Evolutionary conservation across 2,329 filamentous ascomycete species (phyloP).

Genomic region (Epichloe elymi): DNA sequence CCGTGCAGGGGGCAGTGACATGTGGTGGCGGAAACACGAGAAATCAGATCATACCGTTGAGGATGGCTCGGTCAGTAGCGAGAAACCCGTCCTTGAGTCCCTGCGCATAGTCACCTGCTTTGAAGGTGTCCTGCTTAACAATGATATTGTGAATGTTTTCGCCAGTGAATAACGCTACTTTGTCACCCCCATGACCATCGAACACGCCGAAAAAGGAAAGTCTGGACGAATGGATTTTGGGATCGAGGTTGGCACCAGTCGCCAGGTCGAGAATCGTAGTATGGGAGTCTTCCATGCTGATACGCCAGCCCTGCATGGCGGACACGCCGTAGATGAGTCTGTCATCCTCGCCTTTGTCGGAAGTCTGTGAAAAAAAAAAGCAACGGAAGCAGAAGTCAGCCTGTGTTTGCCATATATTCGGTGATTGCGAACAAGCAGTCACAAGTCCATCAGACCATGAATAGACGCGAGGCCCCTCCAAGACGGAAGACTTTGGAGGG

Average conservation of each 20-base stretch:
- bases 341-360: slow-evolving; percentile 83
- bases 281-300: slow-evolving; percentile 98
- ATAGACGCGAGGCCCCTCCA: slow-evolving; percentile 3
- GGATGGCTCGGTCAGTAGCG: slow-evolving; percentile 87
- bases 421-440: no score
- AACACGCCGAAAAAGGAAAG: slow-evolving; percentile 97
- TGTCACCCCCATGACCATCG: slow-evolving; percentile 93
- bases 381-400: slow-evolving; percentile 13
- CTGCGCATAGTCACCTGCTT: slow-evolving; percentile 82
- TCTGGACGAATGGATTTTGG: slow-evolving; percentile 55
- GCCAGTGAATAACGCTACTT: slow-evolving; percentile 86
- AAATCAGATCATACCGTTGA: slow-evolving; percentile 56
- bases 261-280: slow-evolving; percentile 71
- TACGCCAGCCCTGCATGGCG: slow-evolving; percentile 99
- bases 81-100: slow-evolving; percentile 95
- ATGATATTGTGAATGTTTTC: slow-evolving; percentile 91
- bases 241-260: slow-evolving; percentile 41
- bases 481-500: not conserved
- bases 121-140: slow-evolving; percentile 87
- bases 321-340: slow-evolving; percentile 87
- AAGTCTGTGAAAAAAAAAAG: slow-evolving; percentile 45
- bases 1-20: not conserved
- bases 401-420: not conserved
- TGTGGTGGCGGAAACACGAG: not conserved
- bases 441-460: not conserved